phyloP scores from a whole-genome alignment of 2,329 filamentous ascomycete genomes.

The Chaetomium strumarium region DNA sequence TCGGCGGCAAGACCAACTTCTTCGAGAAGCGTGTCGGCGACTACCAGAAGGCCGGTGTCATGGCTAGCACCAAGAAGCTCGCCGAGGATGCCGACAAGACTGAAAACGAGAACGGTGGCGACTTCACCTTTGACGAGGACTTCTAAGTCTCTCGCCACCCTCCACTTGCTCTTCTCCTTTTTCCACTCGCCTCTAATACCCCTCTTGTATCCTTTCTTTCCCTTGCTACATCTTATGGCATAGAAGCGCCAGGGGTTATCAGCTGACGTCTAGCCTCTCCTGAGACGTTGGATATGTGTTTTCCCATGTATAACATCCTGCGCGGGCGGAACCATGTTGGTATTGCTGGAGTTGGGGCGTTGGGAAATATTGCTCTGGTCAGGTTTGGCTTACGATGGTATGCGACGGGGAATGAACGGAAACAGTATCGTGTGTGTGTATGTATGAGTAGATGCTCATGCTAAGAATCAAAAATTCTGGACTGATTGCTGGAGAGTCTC shows the following conservation, averaged over 20 bases:
- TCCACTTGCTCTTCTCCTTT: constrained; percentile 17
- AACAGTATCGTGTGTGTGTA: constrained; percentile 7
- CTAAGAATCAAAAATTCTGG: constrained; percentile 15
- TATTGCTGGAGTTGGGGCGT: constrained; percentile 11
- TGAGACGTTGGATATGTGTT: constrained; percentile 19
- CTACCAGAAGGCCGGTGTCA: constrained; percentile 99
- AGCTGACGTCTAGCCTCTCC: constrained; percentile 3
- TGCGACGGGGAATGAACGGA: background rate
- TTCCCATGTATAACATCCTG: constrained; percentile 13
- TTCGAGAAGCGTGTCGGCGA: constrained; percentile 99
- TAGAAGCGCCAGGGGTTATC: constrained; percentile 14
- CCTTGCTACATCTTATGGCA: constrained; percentile 14
- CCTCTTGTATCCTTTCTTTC: constrained; percentile 14
- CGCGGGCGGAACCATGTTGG: constrained; percentile 9
- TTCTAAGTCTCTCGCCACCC: constrained; percentile 57
- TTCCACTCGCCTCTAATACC: constrained; percentile 26
- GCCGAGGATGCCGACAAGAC: constrained; percentile 38
- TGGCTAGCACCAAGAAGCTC: constrained; percentile 81
- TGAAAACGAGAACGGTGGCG: constrained; percentile 58
- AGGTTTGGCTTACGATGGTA: constrained; percentile 3
- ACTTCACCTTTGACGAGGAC: constrained; percentile 94
- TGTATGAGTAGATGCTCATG: constrained; percentile 23
- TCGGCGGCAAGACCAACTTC: constrained; percentile 99
- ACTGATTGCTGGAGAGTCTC: background rate
- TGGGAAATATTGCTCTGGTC: background rate